phyloP scores from a whole-genome alignment of 495 filamentous ascomycete genomes.

The Trichoderma reesei region DNA sequence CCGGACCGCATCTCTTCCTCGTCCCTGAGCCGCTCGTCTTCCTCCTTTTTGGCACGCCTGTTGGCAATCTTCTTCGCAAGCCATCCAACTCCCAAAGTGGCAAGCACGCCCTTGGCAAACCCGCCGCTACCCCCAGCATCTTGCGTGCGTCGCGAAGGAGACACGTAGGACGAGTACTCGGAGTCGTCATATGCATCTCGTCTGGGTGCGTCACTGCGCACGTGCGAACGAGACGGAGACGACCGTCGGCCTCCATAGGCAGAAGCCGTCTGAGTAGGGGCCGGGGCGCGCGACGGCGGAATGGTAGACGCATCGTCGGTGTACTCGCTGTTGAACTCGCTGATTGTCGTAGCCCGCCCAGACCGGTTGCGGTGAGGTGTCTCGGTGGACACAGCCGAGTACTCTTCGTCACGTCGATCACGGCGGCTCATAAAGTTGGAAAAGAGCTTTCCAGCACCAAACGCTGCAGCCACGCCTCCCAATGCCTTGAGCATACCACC shows the following conservation, averaged over 20 bases:
- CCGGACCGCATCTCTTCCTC: slow-evolving; percentile 37
- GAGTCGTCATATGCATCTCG: slow-evolving; percentile 25
- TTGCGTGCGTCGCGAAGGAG: slow-evolving; percentile 31
- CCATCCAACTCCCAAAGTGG: slow-evolving; percentile 57
- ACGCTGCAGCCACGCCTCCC: slow-evolving; percentile 53
- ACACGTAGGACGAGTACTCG: slow-evolving; percentile 42
- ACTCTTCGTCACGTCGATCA: slow-evolving; percentile 47
- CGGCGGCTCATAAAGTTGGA: slow-evolving; percentile 55
- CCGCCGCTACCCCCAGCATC: slow-evolving; percentile 24
- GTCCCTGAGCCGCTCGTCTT: slow-evolving; percentile 49
- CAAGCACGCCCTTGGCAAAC: slow-evolving; percentile 51
- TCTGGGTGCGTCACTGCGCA: slow-evolving; percentile 25
- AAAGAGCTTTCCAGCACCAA: slow-evolving; percentile 55
- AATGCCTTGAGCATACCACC: slow-evolving; percentile 57
- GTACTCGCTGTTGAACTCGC: slow-evolving; percentile 29
- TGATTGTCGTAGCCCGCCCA: slow-evolving; percentile 26
- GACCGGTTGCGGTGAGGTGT: slow-evolving; percentile 35
- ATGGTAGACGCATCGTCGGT: slow-evolving; percentile 38
- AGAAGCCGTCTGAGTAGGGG: slow-evolving; percentile 13
- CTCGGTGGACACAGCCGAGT: slow-evolving; percentile 43
- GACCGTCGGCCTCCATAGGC: slow-evolving; percentile 15
- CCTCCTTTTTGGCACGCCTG: slow-evolving; percentile 51
- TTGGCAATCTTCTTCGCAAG: slow-evolving; percentile 55
- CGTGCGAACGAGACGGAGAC: slow-evolving; percentile 21
- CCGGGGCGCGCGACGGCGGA: slow-evolving; percentile 30